Evolutionary conservation across 2,329 filamentous ascomycete species (phyloP), one percentile per base, ranked within the genome.

Genomic region (Pseudogymnoascus sp.): DNA sequence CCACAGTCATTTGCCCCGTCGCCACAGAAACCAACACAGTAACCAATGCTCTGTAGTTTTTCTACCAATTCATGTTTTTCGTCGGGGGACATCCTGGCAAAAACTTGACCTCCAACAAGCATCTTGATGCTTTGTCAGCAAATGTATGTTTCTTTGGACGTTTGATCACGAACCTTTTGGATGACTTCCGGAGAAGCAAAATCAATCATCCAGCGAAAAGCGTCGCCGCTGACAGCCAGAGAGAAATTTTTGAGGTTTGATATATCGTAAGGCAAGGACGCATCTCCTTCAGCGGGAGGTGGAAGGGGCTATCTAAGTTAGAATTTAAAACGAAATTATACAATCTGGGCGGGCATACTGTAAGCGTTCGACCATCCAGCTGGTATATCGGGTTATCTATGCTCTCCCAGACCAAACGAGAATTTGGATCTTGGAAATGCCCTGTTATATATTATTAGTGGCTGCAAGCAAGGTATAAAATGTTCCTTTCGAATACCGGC

Each of bases 1-100:
- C 93, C 94, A 69, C 94, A 99, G 74, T 99, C 94, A 72, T 99
- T 99, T 26, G 94, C 94, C 41, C 94, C 94, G 72, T 99, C 94
- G 49, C 94, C 94, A 70, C 94, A 99, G 76, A 99, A 99, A 29
- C 94, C 94, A 68, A 87, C 91, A 69, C 90, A 96, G 74, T 97
- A 99, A 73, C 92, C 93, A 66, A 99, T 91, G 69, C 90, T 93
- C 73, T 99, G 95, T 3, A 99, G 81, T 74, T 97, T 99, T 74
- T 97, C 94, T 2, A 99, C 92, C 1, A 99, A 80, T 74, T 99
- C 95, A 72, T 97, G 92, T 74, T 99, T 99, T 75, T 99, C 94
- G 72, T 99, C 95, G 0, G 94, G 95, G 1, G 93, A 97, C 94
- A 99, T 99, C 68, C 94, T 89, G 3, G 94, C 95, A 74, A 96